Base-by-base conservation (phyloP, 225 moss, liverwort and hornwort species). In the Marchantia polymorpha region DNA sequence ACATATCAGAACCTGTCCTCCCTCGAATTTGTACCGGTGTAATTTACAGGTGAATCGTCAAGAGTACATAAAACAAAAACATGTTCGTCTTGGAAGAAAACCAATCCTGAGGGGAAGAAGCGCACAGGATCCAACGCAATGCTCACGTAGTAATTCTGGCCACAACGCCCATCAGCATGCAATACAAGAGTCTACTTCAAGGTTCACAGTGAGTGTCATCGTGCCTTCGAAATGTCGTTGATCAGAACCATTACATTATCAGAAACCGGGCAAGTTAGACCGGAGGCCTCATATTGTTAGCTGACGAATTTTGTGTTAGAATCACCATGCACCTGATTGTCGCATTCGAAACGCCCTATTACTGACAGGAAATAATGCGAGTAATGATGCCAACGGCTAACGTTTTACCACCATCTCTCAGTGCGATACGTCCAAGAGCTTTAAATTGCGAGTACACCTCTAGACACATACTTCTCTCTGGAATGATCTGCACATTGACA, bases 321-420 rank as follows among this genome's bases (percentile, higher is more conserved):
- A 39, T 39, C 39, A 39, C 39, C 39, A 39, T 39, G 39, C 56
- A 56, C 13, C 23, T 7, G 52, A 10, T 22, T 48, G 12, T 1
- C 13, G n/a, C n/a, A 0, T 72, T 47, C 7, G 17, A 7, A 3
- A 8, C 19, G 72, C 50, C 20, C 22, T 47, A 16, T 23, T 82
- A 82, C 14, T 82, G 82, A 49, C 47, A 64, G 52, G 83, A 81
- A 69, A 92, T 15, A 74, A 96, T 89, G 61, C 83, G 76, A 11
- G 91, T 95, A 64, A 99, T 89, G 55, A 99, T 95, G 53, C 97
- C 97, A 74, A 99, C 97, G 52, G 93, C 97, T 59, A 95, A 81
- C 13, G 95, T 99, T 75, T 85, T 99, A 0, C 97, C 97, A 19
- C 86, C 92, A 74, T 99, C 95, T 83, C 97, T 86, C 75, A 99